phyloP scores from a whole-genome alignment of 2,329 filamentous ascomycete genomes.

The Colletotrichum lindemuthianum region DNA sequence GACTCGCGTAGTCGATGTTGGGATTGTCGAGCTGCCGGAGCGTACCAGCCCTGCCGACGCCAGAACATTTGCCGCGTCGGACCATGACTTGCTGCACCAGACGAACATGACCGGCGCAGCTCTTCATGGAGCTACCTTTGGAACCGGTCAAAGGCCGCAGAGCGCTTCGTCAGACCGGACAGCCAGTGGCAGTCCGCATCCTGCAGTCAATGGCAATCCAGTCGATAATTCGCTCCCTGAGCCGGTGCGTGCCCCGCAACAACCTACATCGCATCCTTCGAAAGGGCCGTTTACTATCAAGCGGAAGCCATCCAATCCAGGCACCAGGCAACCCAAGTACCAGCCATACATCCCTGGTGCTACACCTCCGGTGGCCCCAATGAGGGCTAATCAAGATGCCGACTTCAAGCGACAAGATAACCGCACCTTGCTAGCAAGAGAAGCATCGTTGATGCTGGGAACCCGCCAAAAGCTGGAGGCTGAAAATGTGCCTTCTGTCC shows the following conservation, averaged over 20 bases:
- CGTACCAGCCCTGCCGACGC: conserved; percentile 44
- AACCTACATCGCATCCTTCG: background rate
- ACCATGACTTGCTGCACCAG: conserved; percentile 33
- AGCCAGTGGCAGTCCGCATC: background rate
- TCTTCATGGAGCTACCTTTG: conserved; percentile 36
- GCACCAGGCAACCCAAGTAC: conserved; percentile 15
- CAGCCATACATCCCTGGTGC: conserved; percentile 33
- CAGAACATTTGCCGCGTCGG: conserved; percentile 21
- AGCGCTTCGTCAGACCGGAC: conserved; percentile 1
- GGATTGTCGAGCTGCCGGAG: conserved; percentile 52
- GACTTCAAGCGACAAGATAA: conserved; percentile 19
- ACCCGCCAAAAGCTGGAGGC: conserved; percentile 34
- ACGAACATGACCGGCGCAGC: conserved; percentile 31
- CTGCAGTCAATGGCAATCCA: background rate
- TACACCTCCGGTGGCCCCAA: background rate
- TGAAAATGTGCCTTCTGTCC: conserved; percentile 38
- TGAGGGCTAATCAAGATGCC: background rate
- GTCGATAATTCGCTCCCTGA: background rate
- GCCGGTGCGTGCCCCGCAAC: background rate
- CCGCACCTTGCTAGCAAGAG: conserved; percentile 40
- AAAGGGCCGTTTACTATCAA: conserved; percentile 18
- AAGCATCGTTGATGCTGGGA: conserved; percentile 40
- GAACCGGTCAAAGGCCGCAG: conserved; percentile 29
- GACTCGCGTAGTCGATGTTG: conserved; percentile 40
- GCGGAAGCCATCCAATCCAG: conserved; percentile 33